Evolutionary conservation across 2,329 filamentous ascomycete genomes (phyloP).

Genomic region (Huntiella abstrusa): DNA sequence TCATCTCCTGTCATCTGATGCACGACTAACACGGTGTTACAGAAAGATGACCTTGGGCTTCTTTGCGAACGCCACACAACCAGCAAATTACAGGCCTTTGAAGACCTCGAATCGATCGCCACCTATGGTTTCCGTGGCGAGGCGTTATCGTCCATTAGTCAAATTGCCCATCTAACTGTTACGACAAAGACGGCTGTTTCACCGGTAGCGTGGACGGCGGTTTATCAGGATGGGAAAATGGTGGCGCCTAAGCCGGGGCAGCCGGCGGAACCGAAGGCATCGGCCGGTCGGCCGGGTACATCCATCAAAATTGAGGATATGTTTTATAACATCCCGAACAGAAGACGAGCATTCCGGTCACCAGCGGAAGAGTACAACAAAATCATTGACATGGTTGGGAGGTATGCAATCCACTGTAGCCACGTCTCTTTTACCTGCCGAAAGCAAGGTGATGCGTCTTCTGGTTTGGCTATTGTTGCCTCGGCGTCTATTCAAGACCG

Average conservation of each 20-base stretch:
- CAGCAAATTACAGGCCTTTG: constrained; percentile 83
- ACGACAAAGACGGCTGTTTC: constrained; percentile 86
- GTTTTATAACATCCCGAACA: constrained; percentile 88
- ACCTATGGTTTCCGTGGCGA: constrained; percentile 98
- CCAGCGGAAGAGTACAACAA: constrained; percentile 92
- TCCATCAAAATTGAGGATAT: constrained; percentile 94
- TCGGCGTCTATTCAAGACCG: constrained; percentile 58
- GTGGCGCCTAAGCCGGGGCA: constrained; percentile 75
- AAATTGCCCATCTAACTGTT: constrained; percentile 88
- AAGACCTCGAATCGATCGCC: constrained; percentile 73
- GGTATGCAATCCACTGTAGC: constrained; percentile 79
- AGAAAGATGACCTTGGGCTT: constrained; percentile 83
- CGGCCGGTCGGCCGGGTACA: constrained; percentile 73
- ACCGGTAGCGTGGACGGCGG: constrained; percentile 73
- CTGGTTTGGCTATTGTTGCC: constrained; percentile 61
- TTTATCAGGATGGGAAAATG: constrained; percentile 69
- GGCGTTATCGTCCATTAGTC: constrained; percentile 90
- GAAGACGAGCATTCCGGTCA: constrained; percentile 77
- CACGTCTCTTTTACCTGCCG: constrained; percentile 94
- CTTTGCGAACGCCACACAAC: constrained; percentile 94
- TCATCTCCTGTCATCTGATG: background rate
- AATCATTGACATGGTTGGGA: constrained; percentile 84
- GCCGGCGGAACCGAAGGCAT: constrained; percentile 65
- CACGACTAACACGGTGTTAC: background rate
- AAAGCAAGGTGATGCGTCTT: constrained; percentile 76